phyloP scores from a whole-genome alignment of 257 asterid species.

The Solanum pimpinellifolium region DNA sequence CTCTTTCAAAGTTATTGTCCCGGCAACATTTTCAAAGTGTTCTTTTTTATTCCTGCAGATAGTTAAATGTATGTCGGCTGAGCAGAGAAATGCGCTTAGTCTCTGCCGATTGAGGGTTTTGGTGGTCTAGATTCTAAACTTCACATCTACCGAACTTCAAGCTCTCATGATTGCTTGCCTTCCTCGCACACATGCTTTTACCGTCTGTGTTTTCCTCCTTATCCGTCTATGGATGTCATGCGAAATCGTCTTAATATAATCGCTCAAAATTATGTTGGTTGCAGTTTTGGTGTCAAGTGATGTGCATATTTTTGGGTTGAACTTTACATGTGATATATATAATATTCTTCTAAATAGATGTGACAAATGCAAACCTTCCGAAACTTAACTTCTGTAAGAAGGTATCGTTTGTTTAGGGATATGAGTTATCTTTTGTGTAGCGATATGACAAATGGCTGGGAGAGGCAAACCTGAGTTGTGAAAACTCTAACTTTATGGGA shows the following conservation, averaged over 20 bases:
- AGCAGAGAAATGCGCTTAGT: slow-evolving; percentile 65
- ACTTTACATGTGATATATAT: slow-evolving; percentile 25
- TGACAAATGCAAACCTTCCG: background rate
- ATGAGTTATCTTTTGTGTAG: too few species aligned
- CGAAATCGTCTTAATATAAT: slow-evolving; percentile 44
- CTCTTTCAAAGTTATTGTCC: too few species aligned
- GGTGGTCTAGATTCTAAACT: slow-evolving; percentile 17
- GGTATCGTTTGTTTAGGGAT: too few species aligned
- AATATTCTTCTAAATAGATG: background rate
- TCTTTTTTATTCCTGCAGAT: slow-evolving; percentile 17
- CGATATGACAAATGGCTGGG: too few species aligned
- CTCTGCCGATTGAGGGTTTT: slow-evolving; percentile 73
- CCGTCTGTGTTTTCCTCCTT: slow-evolving; percentile 66
- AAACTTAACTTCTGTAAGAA: too few species aligned
- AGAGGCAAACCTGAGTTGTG: too few species aligned
- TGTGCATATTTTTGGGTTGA: slow-evolving; percentile 15
- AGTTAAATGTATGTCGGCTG: slow-evolving; percentile 49
- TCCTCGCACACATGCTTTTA: slow-evolving; percentile 84
- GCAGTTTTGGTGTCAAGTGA: slow-evolving; percentile 89
- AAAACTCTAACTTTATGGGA: too few species aligned
- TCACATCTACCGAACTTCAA: slow-evolving; percentile 18
- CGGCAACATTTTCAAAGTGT: background rate
- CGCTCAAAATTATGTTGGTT: slow-evolving; percentile 74
- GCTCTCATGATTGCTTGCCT: slow-evolving; percentile 50
- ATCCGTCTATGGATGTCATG: slow-evolving; percentile 33